phyloP scores from a whole-genome alignment of 805 yeast species.

The Nakazawaea ambrosiae region DNA sequence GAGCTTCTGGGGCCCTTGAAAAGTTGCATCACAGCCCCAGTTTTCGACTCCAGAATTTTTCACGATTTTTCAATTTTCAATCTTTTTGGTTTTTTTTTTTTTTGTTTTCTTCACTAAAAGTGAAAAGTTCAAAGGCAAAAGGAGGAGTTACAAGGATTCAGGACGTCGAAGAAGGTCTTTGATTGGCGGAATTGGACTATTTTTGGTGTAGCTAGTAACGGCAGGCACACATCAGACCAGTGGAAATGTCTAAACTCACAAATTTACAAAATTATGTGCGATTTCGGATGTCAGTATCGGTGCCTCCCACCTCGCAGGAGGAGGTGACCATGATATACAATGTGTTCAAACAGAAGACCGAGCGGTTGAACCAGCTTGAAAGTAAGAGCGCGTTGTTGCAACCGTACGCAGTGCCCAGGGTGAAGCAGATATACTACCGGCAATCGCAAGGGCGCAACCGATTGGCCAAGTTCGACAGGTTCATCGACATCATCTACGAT shows the following conservation, averaged over 20 bases:
- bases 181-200: no score
- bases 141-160: no score
- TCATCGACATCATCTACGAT: conserved; percentile 5
- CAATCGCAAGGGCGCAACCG: neutral
- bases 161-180: no score
- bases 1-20: no score
- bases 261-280: conserved; percentile 2
- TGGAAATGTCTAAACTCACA: neutral
- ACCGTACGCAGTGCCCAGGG: neutral
- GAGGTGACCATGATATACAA: conserved; percentile 8
- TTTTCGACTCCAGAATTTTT: no score
- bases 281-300: conserved; percentile 5
- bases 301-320: conserved; percentile 4
- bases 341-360: conserved; percentile 3
- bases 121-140: no score
- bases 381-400: neutral
- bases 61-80: no score
- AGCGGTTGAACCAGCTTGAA: neutral
- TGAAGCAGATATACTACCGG: conserved; percentile 2
- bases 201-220: no score
- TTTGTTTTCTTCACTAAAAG: no score
- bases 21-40: no score
- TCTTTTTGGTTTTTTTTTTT: no score
- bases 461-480: conserved; percentile 2
- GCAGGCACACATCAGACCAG: no score